A percentile compares a stretch with the other conserved stretches of the same genome.
Evolutionary conservation across 345 rosid species (phyloP).

Genomic region (Mercurialis annua): DNA sequence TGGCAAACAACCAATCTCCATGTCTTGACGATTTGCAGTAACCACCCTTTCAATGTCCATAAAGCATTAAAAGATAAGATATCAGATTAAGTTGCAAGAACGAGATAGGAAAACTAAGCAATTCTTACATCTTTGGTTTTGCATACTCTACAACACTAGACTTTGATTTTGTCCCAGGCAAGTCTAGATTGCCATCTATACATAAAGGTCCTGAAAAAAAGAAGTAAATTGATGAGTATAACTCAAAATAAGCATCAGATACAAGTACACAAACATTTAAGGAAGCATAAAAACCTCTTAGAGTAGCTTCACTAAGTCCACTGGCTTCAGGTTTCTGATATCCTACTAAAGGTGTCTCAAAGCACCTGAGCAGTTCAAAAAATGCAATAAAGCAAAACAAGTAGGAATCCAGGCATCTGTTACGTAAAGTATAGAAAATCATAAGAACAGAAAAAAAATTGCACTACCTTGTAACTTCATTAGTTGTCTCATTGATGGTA

Average conservation of each 20-base stretch:
- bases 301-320: conserved; percentile 25
- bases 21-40: conserved; percentile 16
- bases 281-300: conserved; percentile 25
- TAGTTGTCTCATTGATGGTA: conserved; percentile 9
- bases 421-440: not conserved
- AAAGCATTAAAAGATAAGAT: conserved; percentile 1
- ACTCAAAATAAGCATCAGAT: not conserved
- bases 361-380: conserved; percentile 23
- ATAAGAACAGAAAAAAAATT: not conserved
- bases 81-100: conserved; percentile 2
- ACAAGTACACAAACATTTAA: not conserved
- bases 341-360: conserved; percentile 22
- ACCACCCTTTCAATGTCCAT: conserved; percentile 21
- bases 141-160: conserved; percentile 19
- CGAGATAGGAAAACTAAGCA: not conserved
- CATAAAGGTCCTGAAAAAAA: conserved; percentile 19
- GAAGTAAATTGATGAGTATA: conserved; percentile 4
- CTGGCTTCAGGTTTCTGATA: conserved; percentile 28
- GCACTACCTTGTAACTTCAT: conserved; percentile 23
- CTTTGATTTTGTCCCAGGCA: conserved; percentile 18
- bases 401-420: not conserved
- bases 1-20: conserved; percentile 31
- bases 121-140: conserved; percentile 28
- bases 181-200: conserved; percentile 6
- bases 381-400: not conserved